Base-by-base conservation (phyloP, 2,329 filamentous ascomycete genomes). In the Biscogniauxia mediterranea region DNA sequence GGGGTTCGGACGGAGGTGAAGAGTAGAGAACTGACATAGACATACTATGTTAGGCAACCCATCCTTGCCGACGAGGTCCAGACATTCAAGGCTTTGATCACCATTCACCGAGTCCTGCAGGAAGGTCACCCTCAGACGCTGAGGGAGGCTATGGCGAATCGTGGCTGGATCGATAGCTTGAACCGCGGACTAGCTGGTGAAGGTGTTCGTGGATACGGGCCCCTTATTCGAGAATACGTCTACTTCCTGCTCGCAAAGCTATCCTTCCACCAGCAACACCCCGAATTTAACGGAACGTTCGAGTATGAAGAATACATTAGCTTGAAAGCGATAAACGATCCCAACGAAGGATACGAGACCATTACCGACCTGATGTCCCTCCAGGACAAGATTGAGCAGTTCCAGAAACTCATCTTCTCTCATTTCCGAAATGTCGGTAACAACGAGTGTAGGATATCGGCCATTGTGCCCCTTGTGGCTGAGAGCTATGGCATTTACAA, bases 401-500 rank as follows among this genome's bases (percentile, higher is more conserved):
- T 99, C 79, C 95, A 99, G 77, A 99, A 98, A 79, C 84, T 99
- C 66, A 95, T 98, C 72, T 99, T 98, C 78, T 95, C 95, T 4
- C 93, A 98, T 77, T 98, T 99, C 79, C 89, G 93, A 62, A 87
- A 89, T 67, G 91, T 93, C 25, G 89, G 90, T 54, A 96, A 97
- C 79, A 99, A 98, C 72, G 95, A 99, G 76, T 98, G 94, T 76
- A 86, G 94, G 64, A 99, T 99, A 71, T 96, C 94, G 15, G 92
- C 95, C 1, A 80, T 99, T 57, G 93, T 98, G 21, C 92, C 93
- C 2, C 81, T 99, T 52, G 95, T 99, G 2, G 92, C 97, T 75
- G 95, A 99, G 80, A 98, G 93, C 75, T 99, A 98, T 77, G 95
- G 95, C 54, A 98, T 99, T 69, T 99, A 99, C 83, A 98, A 98